These are phyloP conservation scores for Zoysia matrella DNA, from an alignment of 202 grass and related monocot species.

Conservation along the genomic window DNA sequence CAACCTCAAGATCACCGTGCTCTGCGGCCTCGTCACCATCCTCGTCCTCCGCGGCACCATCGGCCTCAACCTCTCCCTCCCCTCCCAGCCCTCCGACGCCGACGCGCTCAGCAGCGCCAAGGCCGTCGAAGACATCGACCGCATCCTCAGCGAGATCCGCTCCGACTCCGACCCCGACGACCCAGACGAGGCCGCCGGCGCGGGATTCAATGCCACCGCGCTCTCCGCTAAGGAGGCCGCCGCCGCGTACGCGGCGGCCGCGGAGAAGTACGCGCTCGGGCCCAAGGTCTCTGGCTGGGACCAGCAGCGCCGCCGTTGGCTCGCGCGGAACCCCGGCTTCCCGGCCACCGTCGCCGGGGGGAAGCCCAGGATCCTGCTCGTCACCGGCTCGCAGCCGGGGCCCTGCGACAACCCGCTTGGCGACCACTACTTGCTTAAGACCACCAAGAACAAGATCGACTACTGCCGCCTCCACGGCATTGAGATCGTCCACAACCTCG, in stretches of 20 bases:
- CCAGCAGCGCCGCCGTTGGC: conserved; percentile 71
- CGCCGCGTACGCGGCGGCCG: conserved; percentile 34
- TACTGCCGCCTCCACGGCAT: conserved; percentile 94
- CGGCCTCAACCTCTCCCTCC: conserved; percentile 77
- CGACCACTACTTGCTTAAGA: conserved; percentile 96
- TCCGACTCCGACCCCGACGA: conserved; percentile 65
- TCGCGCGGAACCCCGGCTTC: conserved; percentile 68
- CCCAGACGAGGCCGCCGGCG: conserved; percentile 8
- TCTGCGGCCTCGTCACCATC: conserved; percentile 95
- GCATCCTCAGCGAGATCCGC: conserved; percentile 93
- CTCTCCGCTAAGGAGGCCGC: conserved; percentile 49
- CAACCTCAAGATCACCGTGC: conserved; percentile 96
- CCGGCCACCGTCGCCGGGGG: conserved; percentile 36
- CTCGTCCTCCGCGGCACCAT: conserved; percentile 90
- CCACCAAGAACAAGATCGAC: conserved; percentile 96
- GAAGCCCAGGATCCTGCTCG: too few species aligned
- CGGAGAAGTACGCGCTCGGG: conserved; percentile 32
- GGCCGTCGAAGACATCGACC: conserved; percentile 92
- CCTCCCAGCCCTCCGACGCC: conserved; percentile 51
- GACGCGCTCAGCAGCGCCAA: conserved; percentile 52
- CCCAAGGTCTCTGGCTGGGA: conserved; percentile 83
- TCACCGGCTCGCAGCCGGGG: too few species aligned
- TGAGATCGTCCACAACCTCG: conserved; percentile 94
- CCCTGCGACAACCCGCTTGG: conserved; percentile 84
- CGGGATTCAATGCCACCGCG: conserved; percentile 26